These are phyloP conservation scores for Ceratocystis harringtonii DNA, from an alignment of 2,329 filamentous ascomycete species.

Conservation along the genomic window DNA sequence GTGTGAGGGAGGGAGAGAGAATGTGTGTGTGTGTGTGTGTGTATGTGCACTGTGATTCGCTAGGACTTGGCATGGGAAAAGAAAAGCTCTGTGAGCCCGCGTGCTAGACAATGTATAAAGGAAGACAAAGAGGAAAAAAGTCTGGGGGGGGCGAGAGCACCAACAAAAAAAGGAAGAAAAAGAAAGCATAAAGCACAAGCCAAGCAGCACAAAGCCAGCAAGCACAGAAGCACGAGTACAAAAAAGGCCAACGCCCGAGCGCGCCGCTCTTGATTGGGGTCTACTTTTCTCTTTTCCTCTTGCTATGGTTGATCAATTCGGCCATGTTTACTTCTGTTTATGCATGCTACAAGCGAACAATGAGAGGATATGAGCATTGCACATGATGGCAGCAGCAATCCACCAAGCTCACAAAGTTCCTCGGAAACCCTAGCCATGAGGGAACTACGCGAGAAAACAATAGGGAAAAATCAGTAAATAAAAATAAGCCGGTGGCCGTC, in stretches of 20 bases:
- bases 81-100: slow-evolving; percentile 4
- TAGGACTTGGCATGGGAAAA: slow-evolving; percentile 1
- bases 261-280: background rate
- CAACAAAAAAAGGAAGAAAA: background rate
- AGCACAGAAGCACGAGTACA: background rate
- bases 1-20: too few relatives aligned
- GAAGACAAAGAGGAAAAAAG: slow-evolving; percentile 1
- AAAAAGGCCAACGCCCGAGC: slow-evolving; percentile 4
- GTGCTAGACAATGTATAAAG: background rate
- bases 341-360: background rate
- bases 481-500: too few relatives aligned
- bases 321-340: background rate
- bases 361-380: background rate
- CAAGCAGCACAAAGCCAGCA: background rate
- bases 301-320: background rate
- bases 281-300: background rate
- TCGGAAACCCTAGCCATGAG: background rate
- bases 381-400: too few relatives aligned
- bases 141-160: background rate
- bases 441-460: background rate
- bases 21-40: background rate
- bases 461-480: background rate
- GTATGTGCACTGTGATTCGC: background rate
- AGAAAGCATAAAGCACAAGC: slow-evolving; percentile 7
- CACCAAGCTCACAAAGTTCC: background rate